Evolutionary conservation across 352 stramenopile species (phyloP), one percentile per base, ranked within the genome.

Genomic region (Elongisporangium anandrum): DNA sequence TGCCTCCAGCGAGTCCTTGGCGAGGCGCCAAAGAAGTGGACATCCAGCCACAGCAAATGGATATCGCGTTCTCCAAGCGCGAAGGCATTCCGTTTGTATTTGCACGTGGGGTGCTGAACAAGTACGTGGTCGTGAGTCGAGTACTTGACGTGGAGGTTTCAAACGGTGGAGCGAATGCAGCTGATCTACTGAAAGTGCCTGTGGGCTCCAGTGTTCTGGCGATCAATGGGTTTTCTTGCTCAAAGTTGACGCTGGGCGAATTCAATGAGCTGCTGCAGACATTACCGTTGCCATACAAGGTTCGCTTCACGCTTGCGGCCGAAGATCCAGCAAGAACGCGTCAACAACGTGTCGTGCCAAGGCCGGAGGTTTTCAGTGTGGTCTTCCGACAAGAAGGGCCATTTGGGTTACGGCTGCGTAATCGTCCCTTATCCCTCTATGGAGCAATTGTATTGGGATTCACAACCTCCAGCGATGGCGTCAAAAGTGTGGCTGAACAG

Each of bases 361-460:
- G 79, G 3, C 77, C 75, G 22, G 69, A 88, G 38, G 70, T 72
- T n/a, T 70, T 75, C 2, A 79, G 69, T 2, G 85, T 93, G 26
- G 73, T 75, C 15, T 93, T 93, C 66, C 81, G 81, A n/a, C 72
- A 88, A 48, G 70, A 88, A 7, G 85, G 85, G 4, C 64, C 83
- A 12, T 90, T 94, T 53, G 85, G 85, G 0, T 68, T 94, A 21
- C 83, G 81, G n/a, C 64, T 94, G 21, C 83, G 85, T 15, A 79
- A 81, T 71, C 85, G 85, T 19, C 83, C 85, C 17, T 49, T 93
- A 22, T 72, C 81, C 0, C 72, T 71, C 8, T 87, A 74, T 57
- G 81, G 85, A 2, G 77, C 82, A n/a, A 93, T 94, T 54, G 76
- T 94, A 16, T 66, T 92, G 10, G 85, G 85, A 0, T 94, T 94